Base-by-base conservation (phyloP, 2,329 filamentous ascomycete genomes). In the Exophiala lecanii-corni region DNA sequence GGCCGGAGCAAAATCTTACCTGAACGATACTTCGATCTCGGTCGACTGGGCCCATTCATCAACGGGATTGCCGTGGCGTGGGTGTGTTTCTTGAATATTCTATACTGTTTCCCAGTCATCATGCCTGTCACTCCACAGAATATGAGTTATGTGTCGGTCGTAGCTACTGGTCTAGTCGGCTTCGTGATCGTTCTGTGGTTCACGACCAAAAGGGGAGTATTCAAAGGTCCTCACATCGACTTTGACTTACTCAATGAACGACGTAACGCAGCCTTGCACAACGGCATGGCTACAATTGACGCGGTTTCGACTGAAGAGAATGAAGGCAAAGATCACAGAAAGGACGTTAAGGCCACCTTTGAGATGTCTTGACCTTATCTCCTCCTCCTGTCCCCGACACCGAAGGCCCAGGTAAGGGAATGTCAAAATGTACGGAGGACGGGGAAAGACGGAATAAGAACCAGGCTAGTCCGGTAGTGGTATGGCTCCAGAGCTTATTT, bases 31-130 rank as follows among this genome's bases (percentile, higher is more conserved):
- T 42, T 42, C 26, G 12, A 36, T 16, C 28, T 47, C 19, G 43
- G 62, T 1, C 45, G 43, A 10, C 57, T 59, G 10, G 38, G 62
- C 9, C 44, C 49, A 0, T 47, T 64, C 6, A 21, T 28, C 6
- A 67, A 67, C 46, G 42, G 60, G 3, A 60, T 60, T 33, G 57
- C 64, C 2, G 43, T 66, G 2, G 21, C 18, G 4, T 47, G 40
- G 39, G 55, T 60, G 18, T 37, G 55, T 35, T 60, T 59, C 39
- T 55, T 60, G 18, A 41, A 45, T 7, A 52, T 61, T 15, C 60
- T 61, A 39, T 43, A 60, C 32, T 58, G 58, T 4, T 62, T 63
- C 33, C 61, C 62, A 0, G 17, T 56, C 0, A 49, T 44, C 1
- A 3, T 58, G 16, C 61, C 62, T 2, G 60, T 63, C 6, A 61